Percentiles rank a stretch among this genome's conserved stretches.
These are phyloP conservation scores for Astragalus glycyphyllos DNA, from an alignment of 306 rosid species.

Conservation along the genomic window DNA sequence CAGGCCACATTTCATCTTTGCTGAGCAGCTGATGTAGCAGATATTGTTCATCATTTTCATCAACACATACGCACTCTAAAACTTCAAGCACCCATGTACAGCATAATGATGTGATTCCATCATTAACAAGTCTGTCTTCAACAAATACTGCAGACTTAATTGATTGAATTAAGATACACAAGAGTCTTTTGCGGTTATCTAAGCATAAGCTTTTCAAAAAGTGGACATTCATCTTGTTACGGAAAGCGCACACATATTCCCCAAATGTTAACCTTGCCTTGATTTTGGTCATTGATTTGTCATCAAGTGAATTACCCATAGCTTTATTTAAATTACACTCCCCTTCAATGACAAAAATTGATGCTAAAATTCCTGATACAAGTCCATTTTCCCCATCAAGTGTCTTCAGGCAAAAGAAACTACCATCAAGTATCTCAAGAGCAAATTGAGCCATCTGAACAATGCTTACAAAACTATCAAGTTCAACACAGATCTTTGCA, in stretches of 20 bases:
- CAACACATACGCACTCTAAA: slow-evolving; percentile 61
- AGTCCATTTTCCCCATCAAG: slow-evolving; percentile 66
- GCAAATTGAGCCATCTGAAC: slow-evolving; percentile 70
- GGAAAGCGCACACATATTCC: slow-evolving; percentile 58
- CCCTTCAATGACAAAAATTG: slow-evolving; percentile 75
- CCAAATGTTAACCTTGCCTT: slow-evolving; percentile 62
- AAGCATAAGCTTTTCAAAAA: slow-evolving; percentile 60
- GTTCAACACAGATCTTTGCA: slow-evolving; percentile 48
- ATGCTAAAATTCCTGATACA: slow-evolving; percentile 72
- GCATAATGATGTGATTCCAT: slow-evolving; percentile 59
- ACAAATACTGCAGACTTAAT: slow-evolving; percentile 70
- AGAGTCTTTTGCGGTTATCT: slow-evolving; percentile 56
- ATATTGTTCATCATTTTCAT: slow-evolving; percentile 66
- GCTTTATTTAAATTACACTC: slow-evolving; percentile 60
- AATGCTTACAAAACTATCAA: slow-evolving; percentile 51
- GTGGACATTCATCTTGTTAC: slow-evolving; percentile 58
- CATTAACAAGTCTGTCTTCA: slow-evolving; percentile 59
- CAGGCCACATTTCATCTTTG: slow-evolving; percentile 76
- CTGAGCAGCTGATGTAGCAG: slow-evolving; percentile 68
- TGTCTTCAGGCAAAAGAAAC: slow-evolving; percentile 68
- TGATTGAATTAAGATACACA: slow-evolving; percentile 60
- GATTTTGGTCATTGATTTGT: slow-evolving; percentile 46
- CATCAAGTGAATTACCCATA: slow-evolving; percentile 54
- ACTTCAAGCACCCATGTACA: slow-evolving; percentile 81
- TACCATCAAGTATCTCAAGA: slow-evolving; percentile 79